Base-by-base conservation (phyloP, 169 alveolate species). In the Eimeria praecox region DNA sequence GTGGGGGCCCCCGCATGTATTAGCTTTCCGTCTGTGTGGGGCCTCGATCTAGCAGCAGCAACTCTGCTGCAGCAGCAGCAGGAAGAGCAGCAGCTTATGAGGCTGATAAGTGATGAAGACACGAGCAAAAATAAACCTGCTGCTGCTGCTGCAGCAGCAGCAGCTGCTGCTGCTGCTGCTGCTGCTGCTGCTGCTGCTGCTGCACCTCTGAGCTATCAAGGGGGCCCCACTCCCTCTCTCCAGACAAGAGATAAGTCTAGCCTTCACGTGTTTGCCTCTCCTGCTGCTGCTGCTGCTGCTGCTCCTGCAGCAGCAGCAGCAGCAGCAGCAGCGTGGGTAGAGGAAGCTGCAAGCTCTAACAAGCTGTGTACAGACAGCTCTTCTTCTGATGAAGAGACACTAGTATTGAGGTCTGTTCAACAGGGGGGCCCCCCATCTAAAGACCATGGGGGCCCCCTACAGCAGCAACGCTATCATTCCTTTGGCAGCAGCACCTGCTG, bases 401-500 rank as follows among this genome's bases (percentile, higher is more conserved):
- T 18, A 35, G 24, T 10, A 49, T n/a, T n/a, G 46, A 40, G 89
- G 46, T 27, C n/a, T 66, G n/a, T 38, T 66, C 89, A 6, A 75
- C 42, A 24, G 59, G 87, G 87, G 87, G 59, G 59, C 87, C 38
- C n/a, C n/a, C n/a, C n/a, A n/a, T n/a, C n/a, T n/a, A n/a, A n/a
- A n/a, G n/a, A n/a, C n/a, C 54, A 42, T 38, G 88, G 88, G 56
- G 88, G 42, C 91, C 91, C 77, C 49, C 44, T 54, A 16, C 54
- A 35, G 44, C 33, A 42, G 66, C 91, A 75, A 4, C 91, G 91
- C 22, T 83, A 54, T 35, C 44, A n/a, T 14, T 83, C 91, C 18
- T 83, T 83, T 59, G 91, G 91, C 77, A 49, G 77, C 91, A 83
- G 91, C 54, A 52, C 75, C 33, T 20, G 91, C 91, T 52, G 91